Conservation (phyloP, 192 early-diverging fungal species). For the Linderina pennispora region DNA sequence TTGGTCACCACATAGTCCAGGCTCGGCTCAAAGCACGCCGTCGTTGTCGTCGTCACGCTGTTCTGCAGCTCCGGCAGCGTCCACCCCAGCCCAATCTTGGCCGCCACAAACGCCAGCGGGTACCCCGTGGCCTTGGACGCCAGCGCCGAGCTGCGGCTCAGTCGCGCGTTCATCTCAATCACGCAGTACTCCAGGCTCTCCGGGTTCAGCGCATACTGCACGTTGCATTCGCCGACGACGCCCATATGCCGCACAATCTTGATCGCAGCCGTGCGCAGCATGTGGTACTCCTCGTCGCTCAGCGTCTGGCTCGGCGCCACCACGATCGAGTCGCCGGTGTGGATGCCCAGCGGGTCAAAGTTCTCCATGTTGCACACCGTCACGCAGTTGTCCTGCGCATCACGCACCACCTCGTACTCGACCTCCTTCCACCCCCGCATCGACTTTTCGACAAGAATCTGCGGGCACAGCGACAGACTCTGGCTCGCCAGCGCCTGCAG, state of each 20-base stretch:
- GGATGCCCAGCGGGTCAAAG: constrained; percentile 97
- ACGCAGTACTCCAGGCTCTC: constrained; percentile 80
- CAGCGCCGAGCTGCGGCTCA: constrained; percentile 79
- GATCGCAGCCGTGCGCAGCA: constrained; percentile 92
- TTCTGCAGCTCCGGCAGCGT: constrained; percentile 84
- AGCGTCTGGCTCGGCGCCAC: constrained; percentile 97
- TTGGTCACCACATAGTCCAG: constrained; percentile 95
- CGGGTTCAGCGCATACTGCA: constrained; percentile 96
- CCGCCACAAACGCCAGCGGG: constrained; percentile 95
- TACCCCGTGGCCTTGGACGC: constrained; percentile 98
- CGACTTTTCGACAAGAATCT: constrained; percentile 89
- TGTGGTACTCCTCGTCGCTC: constrained; percentile 91
- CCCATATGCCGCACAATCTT: constrained; percentile 94
- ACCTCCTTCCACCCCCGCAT: constrained; percentile 99
- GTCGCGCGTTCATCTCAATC: constrained; percentile 97
- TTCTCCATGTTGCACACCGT: constrained; percentile 99
- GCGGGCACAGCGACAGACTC: constrained; percentile 80
- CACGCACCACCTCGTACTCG: constrained; percentile 98
- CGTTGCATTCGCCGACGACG: constrained; percentile 97
- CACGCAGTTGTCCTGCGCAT: constrained; percentile 95
- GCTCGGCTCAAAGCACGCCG: constrained; percentile 95
- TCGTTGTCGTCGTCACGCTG: constrained; percentile 87
- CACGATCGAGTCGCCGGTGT: constrained; percentile 99
- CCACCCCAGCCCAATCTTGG: constrained; percentile 91
- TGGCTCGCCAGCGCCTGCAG: constrained; percentile 75